Percentiles rank a stretch among this genome's conserved stretches.
Evolutionary conservation across 768 basidiomycete species (phyloP).

Genomic region (Amyloporia xantha): DNA sequence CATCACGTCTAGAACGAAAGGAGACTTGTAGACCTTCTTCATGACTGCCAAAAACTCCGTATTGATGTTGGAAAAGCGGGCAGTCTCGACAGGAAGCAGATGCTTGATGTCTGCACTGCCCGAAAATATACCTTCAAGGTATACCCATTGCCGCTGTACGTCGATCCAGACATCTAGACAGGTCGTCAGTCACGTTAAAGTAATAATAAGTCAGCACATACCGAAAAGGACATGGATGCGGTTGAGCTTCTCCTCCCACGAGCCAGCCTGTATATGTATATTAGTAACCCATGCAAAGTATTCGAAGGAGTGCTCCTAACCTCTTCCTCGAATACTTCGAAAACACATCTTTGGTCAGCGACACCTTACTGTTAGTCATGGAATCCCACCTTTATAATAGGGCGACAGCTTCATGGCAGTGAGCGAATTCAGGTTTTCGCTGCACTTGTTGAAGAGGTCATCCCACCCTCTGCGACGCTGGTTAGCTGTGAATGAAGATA

Average conservation of each 20-base stretch:
- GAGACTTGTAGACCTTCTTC: constrained; percentile 99
- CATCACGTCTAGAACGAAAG: constrained; percentile 94
- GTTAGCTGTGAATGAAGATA: background rate
- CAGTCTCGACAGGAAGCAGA: constrained; percentile 91
- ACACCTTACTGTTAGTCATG: too few species aligned
- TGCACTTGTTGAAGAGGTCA: constrained; percentile 93
- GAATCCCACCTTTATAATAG: constrained; percentile 86
- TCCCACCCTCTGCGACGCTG: constrained; percentile 75
- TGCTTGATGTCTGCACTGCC: constrained; percentile 99
- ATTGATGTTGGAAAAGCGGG: constrained; percentile 99
- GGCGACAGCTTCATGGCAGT: constrained; percentile 97
- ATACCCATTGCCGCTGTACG: constrained; percentile 99
- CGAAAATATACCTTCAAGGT: constrained; percentile 99
- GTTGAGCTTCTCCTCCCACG: constrained; percentile 97
- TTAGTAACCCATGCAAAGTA: too few species aligned
- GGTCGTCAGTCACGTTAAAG: constrained; percentile 6
- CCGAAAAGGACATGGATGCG: constrained; percentile 95
- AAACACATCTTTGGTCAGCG: too few species aligned
- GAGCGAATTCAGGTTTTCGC: constrained; percentile 94
- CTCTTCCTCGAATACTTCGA: constrained; percentile 82
- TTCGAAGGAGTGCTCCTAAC: too few species aligned
- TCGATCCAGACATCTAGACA: constrained; percentile 93
- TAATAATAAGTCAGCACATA: constrained; percentile 27
- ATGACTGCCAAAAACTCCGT: constrained; percentile 96
- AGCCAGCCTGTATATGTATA: constrained; percentile 77